Percentiles rank a stretch among this genome's conserved stretches.
These are phyloP conservation scores for Phanerodontia chrysosporium DNA, from an alignment of 768 basidiomycete genomes.

Conservation along the genomic window DNA sequence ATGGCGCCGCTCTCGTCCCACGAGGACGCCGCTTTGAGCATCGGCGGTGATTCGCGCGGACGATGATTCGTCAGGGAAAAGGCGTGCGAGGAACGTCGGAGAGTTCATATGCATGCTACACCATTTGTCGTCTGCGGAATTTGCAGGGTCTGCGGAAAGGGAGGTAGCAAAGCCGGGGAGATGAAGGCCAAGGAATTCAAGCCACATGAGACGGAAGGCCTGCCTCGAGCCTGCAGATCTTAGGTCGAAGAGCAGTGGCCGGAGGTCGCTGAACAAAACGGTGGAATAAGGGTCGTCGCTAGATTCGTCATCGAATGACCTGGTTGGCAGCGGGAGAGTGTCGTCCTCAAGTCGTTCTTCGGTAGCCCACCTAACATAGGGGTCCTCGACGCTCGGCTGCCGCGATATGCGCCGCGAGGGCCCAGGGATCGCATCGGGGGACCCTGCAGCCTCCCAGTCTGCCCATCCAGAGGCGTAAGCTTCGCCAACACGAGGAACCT, in stretches of 20 bases:
- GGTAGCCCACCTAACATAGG: conserved; percentile 62
- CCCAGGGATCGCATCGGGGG: conserved; percentile 26
- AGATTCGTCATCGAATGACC: conserved; percentile 45
- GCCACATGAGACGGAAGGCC: conserved; percentile 63
- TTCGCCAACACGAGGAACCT: conserved; percentile 74
- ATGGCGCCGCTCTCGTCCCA: conserved; percentile 66
- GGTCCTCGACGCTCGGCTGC: conserved; percentile 41
- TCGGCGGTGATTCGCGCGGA: conserved; percentile 43
- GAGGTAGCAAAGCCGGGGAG: conserved; percentile 59
- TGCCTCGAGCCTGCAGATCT: conserved; percentile 41
- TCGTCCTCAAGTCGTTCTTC: conserved; percentile 52
- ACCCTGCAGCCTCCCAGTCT: conserved; percentile 48
- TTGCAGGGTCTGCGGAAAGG: conserved; percentile 26
- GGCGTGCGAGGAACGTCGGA: conserved; percentile 39
- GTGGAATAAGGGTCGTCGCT: conserved; percentile 67
- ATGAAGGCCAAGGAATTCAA: conserved; percentile 66
- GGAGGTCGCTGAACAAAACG: conserved; percentile 72
- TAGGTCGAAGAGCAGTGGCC: conserved; percentile 46
- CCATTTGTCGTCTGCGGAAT: conserved; percentile 71
- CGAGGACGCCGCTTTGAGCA: conserved; percentile 57
- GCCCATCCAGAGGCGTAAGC: conserved; percentile 63
- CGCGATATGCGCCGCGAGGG: conserved; percentile 10
- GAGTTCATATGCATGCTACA: conserved; percentile 42
- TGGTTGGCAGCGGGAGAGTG: conserved; percentile 41
- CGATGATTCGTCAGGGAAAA: conserved; percentile 45